Percentiles rank a stretch among this genome's conserved stretches.
Conservation (phyloP, 805 yeast genomes). For the Wilhelminamyces savonicus region DNA sequence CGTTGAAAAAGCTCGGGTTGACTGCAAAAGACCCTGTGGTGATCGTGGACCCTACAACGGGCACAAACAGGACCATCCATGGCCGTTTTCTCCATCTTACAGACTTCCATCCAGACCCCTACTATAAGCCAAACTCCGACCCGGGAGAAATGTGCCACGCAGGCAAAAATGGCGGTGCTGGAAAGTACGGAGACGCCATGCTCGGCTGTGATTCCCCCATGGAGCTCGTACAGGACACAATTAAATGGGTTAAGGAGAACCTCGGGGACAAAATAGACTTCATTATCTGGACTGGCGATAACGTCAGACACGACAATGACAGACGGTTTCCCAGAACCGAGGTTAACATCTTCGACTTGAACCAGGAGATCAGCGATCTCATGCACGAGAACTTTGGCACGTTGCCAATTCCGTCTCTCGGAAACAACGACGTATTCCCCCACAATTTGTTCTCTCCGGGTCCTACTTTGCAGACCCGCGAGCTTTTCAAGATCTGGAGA, state of each 20-base stretch:
- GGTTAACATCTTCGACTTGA: conserved; percentile 61
- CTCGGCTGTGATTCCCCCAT: conserved; percentile 76
- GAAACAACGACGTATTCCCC: conserved; percentile 86
- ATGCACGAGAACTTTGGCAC: conserved; percentile 47
- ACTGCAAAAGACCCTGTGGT: conserved; percentile 26
- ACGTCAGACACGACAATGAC: conserved; percentile 80
- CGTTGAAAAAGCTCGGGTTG: no score
- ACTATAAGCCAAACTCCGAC: conserved; percentile 47
- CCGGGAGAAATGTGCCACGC: conserved; percentile 51
- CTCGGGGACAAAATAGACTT: conserved; percentile 75
- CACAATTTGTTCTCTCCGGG: conserved; percentile 83
- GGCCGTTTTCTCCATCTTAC: conserved; percentile 85
- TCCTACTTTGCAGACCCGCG: conserved; percentile 82
- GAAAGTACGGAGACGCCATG: conserved; percentile 68
- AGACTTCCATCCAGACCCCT: conserved; percentile 80
- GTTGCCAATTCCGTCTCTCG: conserved; percentile 68
- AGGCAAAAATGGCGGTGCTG: conserved; percentile 48
- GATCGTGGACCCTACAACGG: conserved; percentile 11
- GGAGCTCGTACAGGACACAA: conserved; percentile 51
- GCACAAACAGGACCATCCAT: conserved; percentile 32
- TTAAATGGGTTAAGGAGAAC: conserved; percentile 60
- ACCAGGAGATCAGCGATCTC: conserved; percentile 46
- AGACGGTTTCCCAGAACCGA: conserved; percentile 70
- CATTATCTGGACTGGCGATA: conserved; percentile 89
- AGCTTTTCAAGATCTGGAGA: conserved; percentile 68